Evolutionary conservation across 1,284 basidiomycete genomes (phyloP).

Genomic region (Ceratobasidium sp.): DNA sequence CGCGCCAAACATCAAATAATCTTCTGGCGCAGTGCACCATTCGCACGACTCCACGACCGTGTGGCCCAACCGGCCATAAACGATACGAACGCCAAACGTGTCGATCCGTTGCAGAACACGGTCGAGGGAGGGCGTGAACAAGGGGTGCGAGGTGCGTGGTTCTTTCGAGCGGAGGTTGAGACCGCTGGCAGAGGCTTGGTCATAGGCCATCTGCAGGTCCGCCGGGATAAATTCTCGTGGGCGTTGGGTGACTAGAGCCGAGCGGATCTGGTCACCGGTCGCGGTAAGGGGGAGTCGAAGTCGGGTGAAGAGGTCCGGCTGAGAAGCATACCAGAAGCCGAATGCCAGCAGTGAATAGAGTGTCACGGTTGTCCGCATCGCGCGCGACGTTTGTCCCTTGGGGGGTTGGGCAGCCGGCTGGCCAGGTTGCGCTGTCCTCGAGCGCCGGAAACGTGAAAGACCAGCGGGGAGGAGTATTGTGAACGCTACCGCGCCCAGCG

Average conservation of each 20-base stretch:
- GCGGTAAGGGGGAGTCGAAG: conserved; percentile 31
- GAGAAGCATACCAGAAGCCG: conserved; percentile 20
- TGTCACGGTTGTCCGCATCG: not conserved
- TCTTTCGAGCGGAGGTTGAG: conserved; percentile 11
- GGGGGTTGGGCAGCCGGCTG: not conserved
- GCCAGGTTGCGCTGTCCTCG: not conserved
- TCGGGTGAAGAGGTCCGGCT: conserved; percentile 37
- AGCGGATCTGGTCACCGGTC: conserved; percentile 22
- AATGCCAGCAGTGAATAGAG: conserved; percentile 28
- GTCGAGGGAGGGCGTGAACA: conserved; percentile 36
- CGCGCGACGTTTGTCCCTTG: not conserved
- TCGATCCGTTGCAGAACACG: conserved; percentile 34
- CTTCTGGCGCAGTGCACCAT: conserved; percentile 29
- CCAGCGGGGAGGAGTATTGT: conserved; percentile 15
- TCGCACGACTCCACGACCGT: conserved; percentile 29
- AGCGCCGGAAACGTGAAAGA: not conserved
- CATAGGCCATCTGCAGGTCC: conserved; percentile 4
- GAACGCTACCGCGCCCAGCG: conserved; percentile 15
- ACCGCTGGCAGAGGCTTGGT: not conserved
- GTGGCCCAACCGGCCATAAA: conserved; percentile 30
- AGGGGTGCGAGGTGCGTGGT: conserved; percentile 30
- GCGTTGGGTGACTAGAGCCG: conserved; percentile 36
- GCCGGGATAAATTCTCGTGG: conserved; percentile 30
- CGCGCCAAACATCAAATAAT: conserved; percentile 34
- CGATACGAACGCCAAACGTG: conserved; percentile 31